These are phyloP conservation scores for Gardenia jasminoides DNA, from an alignment of 257 asterid genomes.

Conservation along the genomic window DNA sequence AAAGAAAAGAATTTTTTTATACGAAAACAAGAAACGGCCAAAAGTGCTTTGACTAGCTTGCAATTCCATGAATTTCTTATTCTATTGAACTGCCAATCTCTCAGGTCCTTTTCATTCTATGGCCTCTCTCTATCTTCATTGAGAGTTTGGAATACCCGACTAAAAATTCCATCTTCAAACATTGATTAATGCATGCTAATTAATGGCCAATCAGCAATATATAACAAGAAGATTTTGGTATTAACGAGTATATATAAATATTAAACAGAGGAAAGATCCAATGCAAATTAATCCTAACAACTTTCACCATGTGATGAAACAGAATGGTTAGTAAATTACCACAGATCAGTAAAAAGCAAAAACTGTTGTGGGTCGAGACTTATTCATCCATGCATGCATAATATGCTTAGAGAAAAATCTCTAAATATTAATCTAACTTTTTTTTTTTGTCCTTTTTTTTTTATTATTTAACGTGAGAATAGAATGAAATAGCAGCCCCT, in stretches of 20 bases:
- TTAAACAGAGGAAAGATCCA: background rate
- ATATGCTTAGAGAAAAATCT: slow-evolving; percentile 39
- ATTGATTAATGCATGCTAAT: too few species aligned
- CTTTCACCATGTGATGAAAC: background rate
- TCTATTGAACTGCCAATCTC: background rate
- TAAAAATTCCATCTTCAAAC: too few species aligned
- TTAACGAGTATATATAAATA: background rate
- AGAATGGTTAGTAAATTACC: background rate
- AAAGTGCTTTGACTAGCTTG: background rate
- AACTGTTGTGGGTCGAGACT: background rate
- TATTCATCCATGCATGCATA: slow-evolving; percentile 51
- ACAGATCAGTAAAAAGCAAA: background rate
- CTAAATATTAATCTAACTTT: slow-evolving; percentile 15
- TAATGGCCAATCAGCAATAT: background rate
- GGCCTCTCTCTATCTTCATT: too few species aligned
- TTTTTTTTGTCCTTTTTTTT: background rate
- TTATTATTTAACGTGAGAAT: background rate
- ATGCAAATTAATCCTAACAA: background rate
- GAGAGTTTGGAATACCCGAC: too few species aligned
- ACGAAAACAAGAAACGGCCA: background rate
- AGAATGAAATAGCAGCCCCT: background rate
- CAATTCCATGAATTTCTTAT: background rate
- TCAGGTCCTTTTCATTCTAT: too few species aligned
- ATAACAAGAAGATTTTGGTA: background rate
- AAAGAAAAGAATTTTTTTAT: background rate